phyloP scores from a whole-genome alignment of 2,329 filamentous ascomycete species.

The Epichloe hybrida region DNA sequence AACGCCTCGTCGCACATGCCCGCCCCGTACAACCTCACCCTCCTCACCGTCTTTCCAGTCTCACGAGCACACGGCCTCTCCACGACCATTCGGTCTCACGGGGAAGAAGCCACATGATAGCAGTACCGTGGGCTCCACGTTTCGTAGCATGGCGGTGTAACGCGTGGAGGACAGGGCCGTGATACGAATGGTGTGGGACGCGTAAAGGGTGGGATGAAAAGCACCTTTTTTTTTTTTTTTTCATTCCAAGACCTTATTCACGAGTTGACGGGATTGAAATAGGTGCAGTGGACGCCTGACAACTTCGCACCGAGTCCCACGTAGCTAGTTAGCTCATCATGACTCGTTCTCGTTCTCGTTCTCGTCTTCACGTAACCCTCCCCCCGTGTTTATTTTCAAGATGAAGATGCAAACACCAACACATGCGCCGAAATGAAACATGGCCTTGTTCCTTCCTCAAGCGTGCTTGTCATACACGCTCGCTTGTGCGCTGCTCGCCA shows the following conservation, averaged over 20 bases:
- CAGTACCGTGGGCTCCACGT: neutral
- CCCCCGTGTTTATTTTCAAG: too few relatives aligned
- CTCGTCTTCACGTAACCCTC: too few relatives aligned
- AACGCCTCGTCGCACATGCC: too few relatives aligned
- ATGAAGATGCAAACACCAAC: neutral
- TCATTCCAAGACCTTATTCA: too few relatives aligned
- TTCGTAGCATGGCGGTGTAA: neutral
- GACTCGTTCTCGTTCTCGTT: too few relatives aligned
- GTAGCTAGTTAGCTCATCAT: too few relatives aligned
- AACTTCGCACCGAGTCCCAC: too few relatives aligned
- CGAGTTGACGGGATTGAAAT: too few relatives aligned
- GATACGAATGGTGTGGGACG: neutral
- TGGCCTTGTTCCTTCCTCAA: neutral
- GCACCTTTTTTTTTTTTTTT: too few relatives aligned
- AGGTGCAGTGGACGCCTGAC: too few relatives aligned
- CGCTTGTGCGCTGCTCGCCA: conserved; percentile 47
- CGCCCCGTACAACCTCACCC: neutral
- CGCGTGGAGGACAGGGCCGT: neutral
- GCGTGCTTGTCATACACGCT: conserved; percentile 38
- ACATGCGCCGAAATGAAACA: neutral
- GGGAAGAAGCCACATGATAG: neutral
- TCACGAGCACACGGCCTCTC: neutral
- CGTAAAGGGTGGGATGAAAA: neutral
- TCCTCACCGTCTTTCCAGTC: neutral
- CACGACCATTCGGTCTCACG: neutral